These are phyloP conservation scores for Glycine tomentella DNA, from an alignment of 306 rosid genomes.

Conservation along the genomic window DNA sequence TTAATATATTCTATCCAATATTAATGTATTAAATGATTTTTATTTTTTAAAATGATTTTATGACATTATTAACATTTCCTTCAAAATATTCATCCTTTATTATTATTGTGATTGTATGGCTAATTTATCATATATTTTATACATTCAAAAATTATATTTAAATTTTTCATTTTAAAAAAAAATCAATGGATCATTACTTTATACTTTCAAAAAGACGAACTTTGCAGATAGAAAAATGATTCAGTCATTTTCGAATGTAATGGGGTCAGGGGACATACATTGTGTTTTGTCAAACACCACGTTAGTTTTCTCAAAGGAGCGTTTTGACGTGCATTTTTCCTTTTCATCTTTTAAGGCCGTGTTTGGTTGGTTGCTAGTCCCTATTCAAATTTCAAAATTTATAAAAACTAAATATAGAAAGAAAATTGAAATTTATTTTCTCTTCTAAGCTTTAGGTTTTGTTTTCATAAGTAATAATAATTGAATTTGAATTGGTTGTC, in stretches of 20 bases:
- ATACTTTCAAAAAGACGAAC: no score
- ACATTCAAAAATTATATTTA: no score
- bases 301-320: not conserved
- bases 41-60: not conserved
- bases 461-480: not conserved
- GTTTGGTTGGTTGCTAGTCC: not conserved
- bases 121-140: no score
- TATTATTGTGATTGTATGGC: not conserved
- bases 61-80: not conserved
- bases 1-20: no score
- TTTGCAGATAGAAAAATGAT: not conserved
- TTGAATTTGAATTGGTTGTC: constrained; percentile 22
- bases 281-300: not conserved
- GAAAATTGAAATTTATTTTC: not conserved
- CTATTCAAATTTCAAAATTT: not conserved
- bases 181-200: no score
- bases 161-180: no score
- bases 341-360: not conserved
- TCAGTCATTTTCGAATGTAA: not conserved
- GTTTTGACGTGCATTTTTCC: not conserved
- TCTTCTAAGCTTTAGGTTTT: not conserved
- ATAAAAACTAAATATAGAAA: not conserved
- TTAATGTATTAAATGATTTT: no score
- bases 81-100: no score
- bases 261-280: not conserved